Percentiles rank a stretch among this genome's conserved stretches.
Evolutionary conservation across 2,329 filamentous ascomycete genomes (phyloP).

Genomic region (Calonectria pseudoturangicola): DNA sequence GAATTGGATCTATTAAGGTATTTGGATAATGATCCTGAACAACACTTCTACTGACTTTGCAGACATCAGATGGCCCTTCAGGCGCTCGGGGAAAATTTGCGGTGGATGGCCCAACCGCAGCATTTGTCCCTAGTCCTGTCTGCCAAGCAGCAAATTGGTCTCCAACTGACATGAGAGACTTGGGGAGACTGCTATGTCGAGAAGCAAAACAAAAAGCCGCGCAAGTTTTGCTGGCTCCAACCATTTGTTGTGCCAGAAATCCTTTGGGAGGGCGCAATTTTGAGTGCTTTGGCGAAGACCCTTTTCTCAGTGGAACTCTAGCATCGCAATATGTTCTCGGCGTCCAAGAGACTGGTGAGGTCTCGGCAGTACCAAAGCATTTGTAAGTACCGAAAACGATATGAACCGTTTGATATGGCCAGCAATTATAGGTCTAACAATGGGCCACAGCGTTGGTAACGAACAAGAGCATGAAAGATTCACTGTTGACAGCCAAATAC

Average conservation of each 20-base stretch:
- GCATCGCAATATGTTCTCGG: slow-evolving; percentile 64
- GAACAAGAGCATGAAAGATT: slow-evolving; percentile 55
- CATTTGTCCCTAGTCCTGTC: slow-evolving; percentile 39
- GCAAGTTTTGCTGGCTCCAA: slow-evolving; percentile 82
- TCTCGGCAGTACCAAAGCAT: slow-evolving; percentile 65
- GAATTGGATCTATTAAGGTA: slow-evolving; percentile 40
- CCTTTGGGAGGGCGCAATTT: slow-evolving; percentile 69
- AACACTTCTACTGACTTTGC: not conserved
- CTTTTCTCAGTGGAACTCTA: slow-evolving; percentile 63
- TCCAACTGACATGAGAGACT: slow-evolving; percentile 24
- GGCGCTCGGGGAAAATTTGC: slow-evolving; percentile 35
- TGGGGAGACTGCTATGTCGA: slow-evolving; percentile 68
- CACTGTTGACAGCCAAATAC: slow-evolving; percentile 48
- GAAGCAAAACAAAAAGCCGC: slow-evolving; percentile 75
- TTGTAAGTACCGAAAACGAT: slow-evolving; percentile 48
- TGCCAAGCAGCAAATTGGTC: slow-evolving; percentile 45
- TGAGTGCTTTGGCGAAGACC: slow-evolving; percentile 66
- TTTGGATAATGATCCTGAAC: not conserved
- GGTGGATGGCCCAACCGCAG: slow-evolving; percentile 38
- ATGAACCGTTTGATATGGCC: no score
- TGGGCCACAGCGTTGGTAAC: slow-evolving; percentile 57
- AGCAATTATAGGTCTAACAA: not conserved
- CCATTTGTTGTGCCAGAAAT: slow-evolving; percentile 66
- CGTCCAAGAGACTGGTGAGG: slow-evolving; percentile 62
- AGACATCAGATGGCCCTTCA: slow-evolving; percentile 40